Evolutionary conservation across 345 rosid genomes (phyloP), one percentile per base, ranked within the genome.

Genomic region (Noccaea bulbosa): DNA sequence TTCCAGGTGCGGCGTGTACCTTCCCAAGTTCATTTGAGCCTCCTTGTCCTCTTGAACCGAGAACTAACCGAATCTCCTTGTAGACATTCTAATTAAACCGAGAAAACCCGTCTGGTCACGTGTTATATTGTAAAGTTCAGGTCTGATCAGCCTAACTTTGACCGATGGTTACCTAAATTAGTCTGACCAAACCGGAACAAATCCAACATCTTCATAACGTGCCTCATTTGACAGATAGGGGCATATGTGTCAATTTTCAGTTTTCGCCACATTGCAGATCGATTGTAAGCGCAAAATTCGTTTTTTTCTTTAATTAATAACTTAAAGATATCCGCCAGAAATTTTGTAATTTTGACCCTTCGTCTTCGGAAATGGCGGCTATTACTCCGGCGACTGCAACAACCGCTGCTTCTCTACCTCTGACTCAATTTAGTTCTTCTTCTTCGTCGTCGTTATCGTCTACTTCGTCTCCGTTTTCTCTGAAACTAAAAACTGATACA

Each of bases 341-440:
- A 69, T 9, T 69, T 62, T 53, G 75, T 46, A 47, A 4, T 38
- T 30, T 69, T 76, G 54, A 55, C 79, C 75, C 49, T 63, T 76
- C 75, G 67, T 63, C 6, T 33, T 54, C 71, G 67, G 61, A 38
- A 72, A 77, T 77, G 81, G 48, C 77, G 74, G 74, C 77, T 67
- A 17, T 67, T 72, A 46, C 81, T 30, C 71, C 77, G 77, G 77
- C 70, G 60, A 61, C 69, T 61, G 41, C 69, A 61, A 59, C 73
- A 10, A 44, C 47, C 58, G 45, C 58, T 37, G n/a, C 30, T 11
- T 60, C 70, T 15, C 47, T 66, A 59, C 56, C 66, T 54, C 70
- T 72, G 7, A 55, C 66, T n/a, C 65, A 48, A 0, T 11, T 63
- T 0, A 24, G 33, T 54, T 66, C 68, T 5, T 65, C 72, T 66